Conservation (phyloP, 768 basidiomycete genomes). For the Lactarius indigo region DNA sequence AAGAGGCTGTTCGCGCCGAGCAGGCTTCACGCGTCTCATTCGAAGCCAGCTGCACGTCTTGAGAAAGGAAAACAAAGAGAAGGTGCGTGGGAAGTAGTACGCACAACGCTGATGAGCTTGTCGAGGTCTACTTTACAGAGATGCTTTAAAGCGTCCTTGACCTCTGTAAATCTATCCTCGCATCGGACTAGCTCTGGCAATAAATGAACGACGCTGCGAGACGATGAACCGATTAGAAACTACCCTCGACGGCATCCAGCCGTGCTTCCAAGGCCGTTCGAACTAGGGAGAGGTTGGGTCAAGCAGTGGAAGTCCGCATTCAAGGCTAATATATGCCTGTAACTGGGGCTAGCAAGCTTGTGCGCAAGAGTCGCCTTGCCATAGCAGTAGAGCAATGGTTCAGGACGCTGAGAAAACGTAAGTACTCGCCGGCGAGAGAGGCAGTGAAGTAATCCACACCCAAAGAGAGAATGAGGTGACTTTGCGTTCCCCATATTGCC, state of each 20-base stretch:
- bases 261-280: constrained; percentile 70
- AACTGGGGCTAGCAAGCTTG: constrained; percentile 78
- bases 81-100: constrained; percentile 14
- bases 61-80: background rate
- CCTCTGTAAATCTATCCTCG: constrained; percentile 68
- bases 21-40: constrained; percentile 54
- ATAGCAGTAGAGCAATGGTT: constrained; percentile 89
- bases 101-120: constrained; percentile 71
- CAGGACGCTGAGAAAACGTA: constrained; percentile 44
- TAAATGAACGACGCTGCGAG: constrained; percentile 14
- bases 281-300: constrained; percentile 34
- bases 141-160: constrained; percentile 64
- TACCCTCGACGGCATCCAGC: constrained; percentile 84
- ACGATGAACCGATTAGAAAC: background rate
- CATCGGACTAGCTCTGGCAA: constrained; percentile 65
- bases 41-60: constrained; percentile 54
- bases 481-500: constrained; percentile 66
- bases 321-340: constrained; percentile 46
- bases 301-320: background rate
- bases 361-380: constrained; percentile 76
- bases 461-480: constrained; percentile 72
- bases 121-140: constrained; percentile 86
- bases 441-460: constrained; percentile 42
- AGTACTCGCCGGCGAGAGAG: background rate
- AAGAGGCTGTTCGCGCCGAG: constrained; percentile 60